A percentile compares a stretch with the other conserved stretches of the same genome.
Evolutionary conservation across 768 basidiomycete species (phyloP).

Genomic region (Serendipita indica): DNA sequence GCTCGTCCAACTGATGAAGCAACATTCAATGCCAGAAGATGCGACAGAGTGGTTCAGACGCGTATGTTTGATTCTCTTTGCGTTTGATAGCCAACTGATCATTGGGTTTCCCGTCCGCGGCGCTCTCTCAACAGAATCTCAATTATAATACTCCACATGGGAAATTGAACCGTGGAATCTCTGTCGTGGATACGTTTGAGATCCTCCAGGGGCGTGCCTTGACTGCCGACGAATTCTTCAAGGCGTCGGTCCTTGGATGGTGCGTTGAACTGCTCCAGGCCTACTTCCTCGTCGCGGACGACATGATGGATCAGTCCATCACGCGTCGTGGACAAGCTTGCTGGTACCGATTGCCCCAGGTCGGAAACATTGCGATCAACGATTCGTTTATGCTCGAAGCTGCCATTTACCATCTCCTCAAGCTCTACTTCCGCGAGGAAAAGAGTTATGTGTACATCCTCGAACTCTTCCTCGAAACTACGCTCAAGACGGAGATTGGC

Average conservation of each 20-base stretch:
- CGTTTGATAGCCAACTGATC: neutral
- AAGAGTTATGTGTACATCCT: slow-evolving; percentile 77
- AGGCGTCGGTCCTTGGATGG: slow-evolving; percentile 85
- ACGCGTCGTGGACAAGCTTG: slow-evolving; percentile 91
- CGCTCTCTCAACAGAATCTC: slow-evolving; percentile 40
- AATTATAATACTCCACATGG: slow-evolving; percentile 93
- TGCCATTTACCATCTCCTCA: slow-evolving; percentile 83
- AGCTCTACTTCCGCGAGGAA: slow-evolving; percentile 67
- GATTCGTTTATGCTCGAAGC: slow-evolving; percentile 93
- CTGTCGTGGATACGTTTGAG: slow-evolving; percentile 84
- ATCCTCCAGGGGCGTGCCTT: slow-evolving; percentile 62
- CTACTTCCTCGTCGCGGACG: slow-evolving; percentile 91
- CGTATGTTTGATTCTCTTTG: slow-evolving; percentile 31
- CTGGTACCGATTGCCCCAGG: slow-evolving; percentile 60
- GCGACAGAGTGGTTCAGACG: slow-evolving; percentile 72
- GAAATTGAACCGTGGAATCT: slow-evolving; percentile 93
- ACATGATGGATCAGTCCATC: slow-evolving; percentile 93
- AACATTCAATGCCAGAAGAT: slow-evolving; percentile 67
- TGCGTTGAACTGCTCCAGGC: slow-evolving; percentile 96
- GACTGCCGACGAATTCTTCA: slow-evolving; percentile 73
- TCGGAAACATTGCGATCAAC: slow-evolving; percentile 85
- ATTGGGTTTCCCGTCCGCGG: too few relatives aligned
- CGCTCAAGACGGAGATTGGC: slow-evolving; percentile 90
- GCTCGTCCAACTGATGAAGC: slow-evolving; percentile 50
- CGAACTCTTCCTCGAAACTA: slow-evolving; percentile 68